These are phyloP conservation scores for Zasmidium cellare DNA, from an alignment of 2,329 filamentous ascomycete genomes.

Conservation along the genomic window DNA sequence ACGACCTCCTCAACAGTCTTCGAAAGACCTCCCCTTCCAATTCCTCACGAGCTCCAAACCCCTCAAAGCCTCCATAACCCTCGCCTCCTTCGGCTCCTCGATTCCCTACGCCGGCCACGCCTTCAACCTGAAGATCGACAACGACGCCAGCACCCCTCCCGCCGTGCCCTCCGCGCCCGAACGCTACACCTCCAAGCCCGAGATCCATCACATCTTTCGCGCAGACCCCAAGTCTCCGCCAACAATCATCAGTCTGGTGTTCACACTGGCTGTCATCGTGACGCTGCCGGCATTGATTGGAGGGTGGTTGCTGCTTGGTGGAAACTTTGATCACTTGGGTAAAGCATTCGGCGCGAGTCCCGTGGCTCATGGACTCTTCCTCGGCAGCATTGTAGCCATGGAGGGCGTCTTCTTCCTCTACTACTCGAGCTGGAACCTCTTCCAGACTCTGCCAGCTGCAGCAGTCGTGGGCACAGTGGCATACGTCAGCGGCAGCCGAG, in stretches of 20 bases:
- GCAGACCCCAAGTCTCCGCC: slow-evolving; percentile 77
- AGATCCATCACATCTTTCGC: slow-evolving; percentile 91
- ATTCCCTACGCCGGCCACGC: slow-evolving; percentile 65
- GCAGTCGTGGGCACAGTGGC: slow-evolving; percentile 67
- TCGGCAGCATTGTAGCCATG: slow-evolving; percentile 81
- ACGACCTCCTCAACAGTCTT: slow-evolving; percentile 57
- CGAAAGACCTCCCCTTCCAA: slow-evolving; percentile 85
- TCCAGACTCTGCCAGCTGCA: slow-evolving; percentile 79
- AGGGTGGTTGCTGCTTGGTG: slow-evolving; percentile 76
- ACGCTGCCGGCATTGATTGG: slow-evolving; percentile 73
- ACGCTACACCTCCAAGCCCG: slow-evolving; percentile 78
- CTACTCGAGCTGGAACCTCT: slow-evolving; percentile 88
- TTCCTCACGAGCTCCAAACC: slow-evolving; percentile 68
- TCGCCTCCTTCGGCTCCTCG: slow-evolving; percentile 82
- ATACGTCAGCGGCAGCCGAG: slow-evolving; percentile 85
- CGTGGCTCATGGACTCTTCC: slow-evolving; percentile 78
- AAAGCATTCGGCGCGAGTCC: slow-evolving; percentile 76
- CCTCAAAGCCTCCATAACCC: slow-evolving; percentile 76
- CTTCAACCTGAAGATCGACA: slow-evolving; percentile 70
- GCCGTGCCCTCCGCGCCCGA: slow-evolving; percentile 66
- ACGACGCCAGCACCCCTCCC: slow-evolving; percentile 62
- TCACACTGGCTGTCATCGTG: slow-evolving; percentile 70
- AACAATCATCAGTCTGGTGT: slow-evolving; percentile 74
- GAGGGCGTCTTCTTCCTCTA: slow-evolving; percentile 94
- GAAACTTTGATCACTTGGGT: slow-evolving; percentile 74